Evolutionary conservation across 441 rosid genomes (phyloP).

Genomic region (Corymbia citriodora): DNA sequence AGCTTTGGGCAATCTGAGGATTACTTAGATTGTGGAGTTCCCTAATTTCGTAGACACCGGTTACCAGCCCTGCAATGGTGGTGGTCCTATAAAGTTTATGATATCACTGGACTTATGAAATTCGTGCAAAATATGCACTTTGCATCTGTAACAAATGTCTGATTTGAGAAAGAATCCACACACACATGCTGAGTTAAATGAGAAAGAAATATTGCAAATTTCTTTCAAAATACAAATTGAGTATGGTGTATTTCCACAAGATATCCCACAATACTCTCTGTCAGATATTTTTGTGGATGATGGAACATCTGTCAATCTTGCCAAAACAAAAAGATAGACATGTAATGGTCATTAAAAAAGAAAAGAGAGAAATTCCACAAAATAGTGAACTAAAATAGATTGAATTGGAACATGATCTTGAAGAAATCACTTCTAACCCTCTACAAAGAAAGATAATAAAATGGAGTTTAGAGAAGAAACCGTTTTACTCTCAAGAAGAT

Average conservation of each 20-base stretch:
- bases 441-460: background rate
- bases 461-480: background rate
- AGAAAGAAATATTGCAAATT: background rate
- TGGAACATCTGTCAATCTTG: background rate
- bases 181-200: background rate
- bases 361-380: background rate
- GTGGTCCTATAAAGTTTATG: background rate
- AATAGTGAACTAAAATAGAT: background rate
- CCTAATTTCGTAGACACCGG: background rate
- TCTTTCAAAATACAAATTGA: background rate
- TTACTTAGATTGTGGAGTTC: background rate
- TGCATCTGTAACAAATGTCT: background rate
- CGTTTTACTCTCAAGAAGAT: background rate
- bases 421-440: background rate
- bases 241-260: too few relatives aligned
- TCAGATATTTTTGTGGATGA: background rate
- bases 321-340: background rate
- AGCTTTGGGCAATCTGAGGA: background rate
- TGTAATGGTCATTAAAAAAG: background rate
- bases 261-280: background rate
- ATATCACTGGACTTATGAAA: background rate
- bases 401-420: background rate
- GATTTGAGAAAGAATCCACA: background rate
- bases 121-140: background rate
- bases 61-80: background rate